Percentiles rank a stretch among this genome's conserved stretches.
Evolutionary conservation across 345 rosid species (phyloP).

Genomic region (Sapria himalayana): DNA sequence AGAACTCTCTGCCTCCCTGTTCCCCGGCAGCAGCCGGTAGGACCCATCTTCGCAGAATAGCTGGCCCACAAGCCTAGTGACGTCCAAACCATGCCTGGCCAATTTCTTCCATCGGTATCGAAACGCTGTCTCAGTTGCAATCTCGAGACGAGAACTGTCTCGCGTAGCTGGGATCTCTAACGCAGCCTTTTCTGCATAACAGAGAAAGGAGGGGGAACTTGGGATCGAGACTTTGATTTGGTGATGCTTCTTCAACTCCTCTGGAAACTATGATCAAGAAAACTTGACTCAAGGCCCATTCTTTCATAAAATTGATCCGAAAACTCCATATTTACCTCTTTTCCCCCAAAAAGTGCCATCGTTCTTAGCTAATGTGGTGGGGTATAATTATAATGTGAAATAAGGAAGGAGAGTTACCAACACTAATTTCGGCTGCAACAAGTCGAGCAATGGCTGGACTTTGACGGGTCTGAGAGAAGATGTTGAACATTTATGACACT

Average conservation of each 20-base stretch:
- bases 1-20: constrained; percentile 11
- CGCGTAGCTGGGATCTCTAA: constrained; percentile 16
- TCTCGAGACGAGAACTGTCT: constrained; percentile 20
- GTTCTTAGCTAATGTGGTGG: neutral
- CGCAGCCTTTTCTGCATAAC: constrained; percentile 32
- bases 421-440: constrained; percentile 42
- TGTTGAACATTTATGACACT: neutral
- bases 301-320: constrained; percentile 2
- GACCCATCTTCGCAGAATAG: constrained; percentile 27
- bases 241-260: constrained; percentile 21
- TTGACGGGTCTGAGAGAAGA: constrained; percentile 23
- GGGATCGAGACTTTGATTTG: constrained; percentile 12
- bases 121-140: constrained; percentile 32
- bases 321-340: neutral
- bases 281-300: too few relatives aligned
- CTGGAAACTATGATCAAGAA: constrained; percentile 32
- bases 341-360: neutral
- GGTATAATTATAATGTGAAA: constrained; percentile 2
- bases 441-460: constrained; percentile 23
- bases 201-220: constrained; percentile 12
- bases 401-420: constrained; percentile 22
- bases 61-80: constrained; percentile 46
- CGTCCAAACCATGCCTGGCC: constrained; percentile 15
- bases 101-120: constrained; percentile 25
- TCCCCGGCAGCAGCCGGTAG: constrained; percentile 17